Conservation (phyloP, 2,329 filamentous ascomycete genomes). For the Plenodomus tracheiphilus region DNA sequence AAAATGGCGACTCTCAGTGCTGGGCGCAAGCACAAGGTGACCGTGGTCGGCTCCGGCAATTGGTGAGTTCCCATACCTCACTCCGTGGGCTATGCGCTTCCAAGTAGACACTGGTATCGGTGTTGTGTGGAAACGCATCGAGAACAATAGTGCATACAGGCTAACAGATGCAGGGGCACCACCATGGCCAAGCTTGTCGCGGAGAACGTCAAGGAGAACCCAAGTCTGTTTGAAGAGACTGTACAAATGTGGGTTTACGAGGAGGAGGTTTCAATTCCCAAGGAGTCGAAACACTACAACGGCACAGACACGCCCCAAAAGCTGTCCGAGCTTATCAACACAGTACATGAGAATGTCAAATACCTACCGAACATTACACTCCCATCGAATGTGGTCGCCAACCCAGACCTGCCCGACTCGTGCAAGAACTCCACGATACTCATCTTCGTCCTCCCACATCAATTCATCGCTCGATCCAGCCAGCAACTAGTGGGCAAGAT, state of each 20-base stretch:
- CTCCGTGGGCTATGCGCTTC: background rate
- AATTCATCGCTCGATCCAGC: constrained; percentile 90
- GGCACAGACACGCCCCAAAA: constrained; percentile 71
- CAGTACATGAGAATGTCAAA: constrained; percentile 92
- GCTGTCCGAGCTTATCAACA: constrained; percentile 89
- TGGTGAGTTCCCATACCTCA: constrained; percentile 62
- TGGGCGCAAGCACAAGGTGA: constrained; percentile 84
- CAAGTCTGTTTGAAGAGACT: constrained; percentile 79
- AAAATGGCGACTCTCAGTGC: constrained; percentile 55
- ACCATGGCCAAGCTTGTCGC: constrained; percentile 97
- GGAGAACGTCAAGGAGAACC: constrained; percentile 81
- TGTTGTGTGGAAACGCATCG: background rate
- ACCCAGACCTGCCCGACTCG: constrained; percentile 77
- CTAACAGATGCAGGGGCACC: constrained; percentile 70
- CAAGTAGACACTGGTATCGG: background rate
- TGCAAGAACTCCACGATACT: constrained; percentile 85
- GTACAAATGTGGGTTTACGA: constrained; percentile 99
- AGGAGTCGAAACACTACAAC: constrained; percentile 74
- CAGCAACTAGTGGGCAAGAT: constrained; percentile 84
- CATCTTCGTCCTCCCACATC: constrained; percentile 94
- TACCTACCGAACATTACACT: constrained; percentile 90
- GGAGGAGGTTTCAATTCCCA: constrained; percentile 77
- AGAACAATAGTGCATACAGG: background rate
- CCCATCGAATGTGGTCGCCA: constrained; percentile 81
- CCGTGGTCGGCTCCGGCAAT: constrained; percentile 93